Evolutionary conservation across 169 alveolate species (phyloP).

Genomic region (Eimeria sp.): DNA sequence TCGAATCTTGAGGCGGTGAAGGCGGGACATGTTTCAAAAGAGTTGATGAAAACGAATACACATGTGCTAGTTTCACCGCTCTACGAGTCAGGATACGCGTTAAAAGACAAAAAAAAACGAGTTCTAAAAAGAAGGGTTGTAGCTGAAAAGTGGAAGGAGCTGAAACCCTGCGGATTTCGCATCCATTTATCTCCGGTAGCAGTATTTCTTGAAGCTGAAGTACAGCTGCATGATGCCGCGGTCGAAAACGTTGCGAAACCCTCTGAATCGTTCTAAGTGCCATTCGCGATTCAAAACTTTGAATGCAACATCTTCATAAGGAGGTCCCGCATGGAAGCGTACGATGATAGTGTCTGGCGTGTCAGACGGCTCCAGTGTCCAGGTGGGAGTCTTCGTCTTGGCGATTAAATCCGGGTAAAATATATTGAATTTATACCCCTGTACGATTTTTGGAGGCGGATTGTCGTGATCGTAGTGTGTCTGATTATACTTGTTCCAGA

Average conservation of each 20-base stretch:
- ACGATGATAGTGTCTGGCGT: constrained; percentile 94
- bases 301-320: constrained; percentile 99
- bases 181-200: constrained; percentile 81
- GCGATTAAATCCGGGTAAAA: constrained; percentile 97
- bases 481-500: constrained; percentile 98
- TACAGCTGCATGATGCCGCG: constrained; percentile 87
- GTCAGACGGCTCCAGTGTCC: constrained; percentile 95
- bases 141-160: not conserved
- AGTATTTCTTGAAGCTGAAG: constrained; percentile 85
- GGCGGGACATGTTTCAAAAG: too few relatives aligned
- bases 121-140: not conserved
- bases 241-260: constrained; percentile 86
- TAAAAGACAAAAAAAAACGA: not conserved
- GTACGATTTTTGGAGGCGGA: constrained; percentile 98
- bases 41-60: not conserved
- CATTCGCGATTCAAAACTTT: constrained; percentile 98
- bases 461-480: constrained; percentile 98
- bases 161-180: not conserved
- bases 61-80: not conserved
- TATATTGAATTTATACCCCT: constrained; percentile 94
- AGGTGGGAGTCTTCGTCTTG: constrained; percentile 97
- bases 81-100: not conserved
- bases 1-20: too few relatives aligned
- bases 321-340: constrained; percentile 99
- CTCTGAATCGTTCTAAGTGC: constrained; percentile 89